Base-by-base conservation (phyloP, 2,329 filamentous ascomycete genomes). In the Aspergillus carbonarius region DNA sequence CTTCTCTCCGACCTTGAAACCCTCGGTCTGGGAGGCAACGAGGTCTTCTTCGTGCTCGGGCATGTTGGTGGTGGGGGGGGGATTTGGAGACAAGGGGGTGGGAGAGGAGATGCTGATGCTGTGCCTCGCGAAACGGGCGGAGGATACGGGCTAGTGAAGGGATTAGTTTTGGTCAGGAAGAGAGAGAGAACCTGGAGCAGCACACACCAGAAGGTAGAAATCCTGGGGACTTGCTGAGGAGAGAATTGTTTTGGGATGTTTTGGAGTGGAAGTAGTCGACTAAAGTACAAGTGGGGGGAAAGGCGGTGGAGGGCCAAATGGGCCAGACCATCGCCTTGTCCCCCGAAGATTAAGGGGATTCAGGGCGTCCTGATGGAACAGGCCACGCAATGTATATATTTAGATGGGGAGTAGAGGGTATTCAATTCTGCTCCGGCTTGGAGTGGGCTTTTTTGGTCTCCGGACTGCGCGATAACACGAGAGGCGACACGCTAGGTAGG, bases 1-100 rank as follows among this genome's bases (percentile, higher is more conserved):
- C 88, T 97, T 97, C 86, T 97, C 92, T 68, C 92, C 93, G 74
- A 97, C 90, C 87, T 96, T 97, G 88, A 97, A 98, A 75, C 93
- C 93, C 80, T 93, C 88, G 66, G 93, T 97, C 81, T 89, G 85
- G 81, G 95, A 90, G 64, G 92, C 89, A 77, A 90, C 83, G 67
- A 93, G 86, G 72, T 98, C 93, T 62, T 96, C 92, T 12, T 91
- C 85, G 65, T 88, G 82, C 72, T 86, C 84, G 67, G 87, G 82
- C 88, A 91, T 91, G 70, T 44, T 40, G 35, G 25, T 44, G 39
- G 51, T 54, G 51, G 37, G 51, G 23, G 51, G 23, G 30, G 51
- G 42, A 44, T 54, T 40, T 40, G 23, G 35, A 54, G 39, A 18
- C 42, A 42, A 39, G 55, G 25, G 42, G 60, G 37, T 13, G 53